Conservation (phyloP, 2,329 filamentous ascomycete genomes). For the Emmonsiellopsis sp. region DNA sequence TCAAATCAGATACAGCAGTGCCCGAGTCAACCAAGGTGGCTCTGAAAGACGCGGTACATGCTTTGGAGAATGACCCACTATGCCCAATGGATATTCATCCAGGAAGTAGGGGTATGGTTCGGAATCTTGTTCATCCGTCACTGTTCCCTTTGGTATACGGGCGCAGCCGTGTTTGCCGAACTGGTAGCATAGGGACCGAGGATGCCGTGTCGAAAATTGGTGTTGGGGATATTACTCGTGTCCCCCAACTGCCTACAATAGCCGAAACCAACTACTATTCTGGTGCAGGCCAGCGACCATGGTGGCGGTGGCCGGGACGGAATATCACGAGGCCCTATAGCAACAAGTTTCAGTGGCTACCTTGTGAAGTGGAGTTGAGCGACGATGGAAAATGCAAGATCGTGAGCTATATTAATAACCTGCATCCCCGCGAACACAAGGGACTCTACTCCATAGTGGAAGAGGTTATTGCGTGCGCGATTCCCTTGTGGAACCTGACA, state of each 20-base stretch:
- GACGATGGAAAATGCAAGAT: constrained; percentile 9
- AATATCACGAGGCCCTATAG: constrained; percentile 11
- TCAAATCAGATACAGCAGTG: constrained; percentile 47
- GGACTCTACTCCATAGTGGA: constrained; percentile 26
- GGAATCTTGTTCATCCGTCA: constrained; percentile 59
- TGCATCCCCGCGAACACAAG: constrained; percentile 24
- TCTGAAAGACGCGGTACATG: constrained; percentile 39
- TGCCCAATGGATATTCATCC: constrained; percentile 55
- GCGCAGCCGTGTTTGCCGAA: constrained; percentile 15
- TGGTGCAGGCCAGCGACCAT: too few relatives aligned
- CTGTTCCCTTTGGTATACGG: constrained; percentile 28
- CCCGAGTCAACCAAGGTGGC: constrained; percentile 28
- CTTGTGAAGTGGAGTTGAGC: constrained; percentile 22
- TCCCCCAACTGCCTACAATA: not conserved
- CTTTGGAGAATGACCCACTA: constrained; percentile 46
- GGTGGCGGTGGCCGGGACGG: not conserved
- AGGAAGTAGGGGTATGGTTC: constrained; percentile 46
- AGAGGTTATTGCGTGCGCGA: constrained; percentile 19
- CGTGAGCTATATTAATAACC: constrained; percentile 33
- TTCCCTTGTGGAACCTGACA: constrained; percentile 27
- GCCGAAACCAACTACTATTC: not conserved
- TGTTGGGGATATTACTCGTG: constrained; percentile 10
- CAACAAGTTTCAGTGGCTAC: constrained; percentile 36
- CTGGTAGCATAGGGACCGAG: constrained; percentile 13
- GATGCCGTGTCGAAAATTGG: constrained; percentile 16